Conservation (phyloP, 768 basidiomycete genomes). For the Termitomyces sp. region DNA sequence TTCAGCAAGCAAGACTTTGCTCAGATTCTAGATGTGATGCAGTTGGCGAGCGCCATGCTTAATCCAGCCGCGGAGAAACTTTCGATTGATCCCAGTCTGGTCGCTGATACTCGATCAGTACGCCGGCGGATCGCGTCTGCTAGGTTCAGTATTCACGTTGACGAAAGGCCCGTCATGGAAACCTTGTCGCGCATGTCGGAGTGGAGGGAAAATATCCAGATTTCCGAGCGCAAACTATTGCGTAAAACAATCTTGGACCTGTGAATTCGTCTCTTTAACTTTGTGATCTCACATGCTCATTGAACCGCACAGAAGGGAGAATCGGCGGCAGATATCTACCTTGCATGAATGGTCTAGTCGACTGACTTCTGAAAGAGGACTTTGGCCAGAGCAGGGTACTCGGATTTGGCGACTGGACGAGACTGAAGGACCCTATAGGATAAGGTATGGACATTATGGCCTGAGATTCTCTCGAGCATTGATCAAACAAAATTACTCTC, state of each 20-base stretch:
- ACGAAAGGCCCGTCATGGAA: conserved; percentile 58
- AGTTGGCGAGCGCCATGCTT: conserved; percentile 45
- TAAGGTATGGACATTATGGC: conserved; percentile 56
- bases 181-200: conserved; percentile 58
- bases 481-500: neutral
- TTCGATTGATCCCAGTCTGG: conserved; percentile 46
- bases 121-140: conserved; percentile 50
- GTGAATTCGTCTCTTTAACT: conserved; percentile 32
- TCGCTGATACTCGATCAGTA: conserved; percentile 46
- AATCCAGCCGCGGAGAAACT: conserved; percentile 44
- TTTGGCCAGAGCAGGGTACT: conserved; percentile 63
- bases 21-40: conserved; percentile 54
- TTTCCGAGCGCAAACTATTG: conserved; percentile 65
- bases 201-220: conserved; percentile 66
- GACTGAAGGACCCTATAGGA: conserved; percentile 86
- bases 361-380: conserved; percentile 69
- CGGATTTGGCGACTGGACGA: conserved; percentile 80
- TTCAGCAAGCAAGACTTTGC: conserved; percentile 1
- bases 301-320: conserved; percentile 54
- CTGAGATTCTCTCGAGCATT: neutral
- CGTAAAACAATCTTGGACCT: conserved; percentile 69
- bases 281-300: neutral
- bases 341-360: conserved; percentile 56
- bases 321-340: conserved; percentile 59
- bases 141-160: conserved; percentile 56